phyloP scores from a whole-genome alignment of 2,329 filamentous ascomycete species.

The Dryadomyces quercus-mongolicae region DNA sequence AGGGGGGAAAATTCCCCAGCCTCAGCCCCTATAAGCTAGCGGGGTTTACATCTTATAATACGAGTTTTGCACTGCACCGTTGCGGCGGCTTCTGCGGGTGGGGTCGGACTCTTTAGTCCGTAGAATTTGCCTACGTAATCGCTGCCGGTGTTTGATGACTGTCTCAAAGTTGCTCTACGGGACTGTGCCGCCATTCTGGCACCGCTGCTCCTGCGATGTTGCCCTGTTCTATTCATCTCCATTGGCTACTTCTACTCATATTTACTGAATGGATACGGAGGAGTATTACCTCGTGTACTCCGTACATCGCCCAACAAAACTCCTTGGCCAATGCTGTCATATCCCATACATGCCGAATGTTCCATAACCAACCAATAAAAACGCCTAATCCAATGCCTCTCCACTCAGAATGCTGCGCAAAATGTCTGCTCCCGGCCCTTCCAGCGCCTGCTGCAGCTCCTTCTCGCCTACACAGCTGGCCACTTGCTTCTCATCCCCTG shows the following conservation, averaged over 20 bases:
- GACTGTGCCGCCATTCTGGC: too few relatives aligned
- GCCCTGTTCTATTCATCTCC: too few relatives aligned
- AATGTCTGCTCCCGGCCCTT: constrained; percentile 48
- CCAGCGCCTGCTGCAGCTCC: constrained; percentile 62
- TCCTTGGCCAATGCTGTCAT: not conserved
- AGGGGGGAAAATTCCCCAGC: not conserved
- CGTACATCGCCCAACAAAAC: not conserved
- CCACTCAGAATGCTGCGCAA: constrained; percentile 50
- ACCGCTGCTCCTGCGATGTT: too few relatives aligned
- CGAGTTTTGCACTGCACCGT: too few relatives aligned
- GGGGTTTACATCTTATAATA: not conserved
- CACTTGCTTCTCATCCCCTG: constrained; percentile 63
- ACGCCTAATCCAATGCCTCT: constrained; percentile 39
- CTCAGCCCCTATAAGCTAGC: not conserved
- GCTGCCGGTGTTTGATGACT: too few relatives aligned
- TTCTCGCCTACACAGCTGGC: constrained; percentile 70
- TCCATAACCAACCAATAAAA: not conserved
- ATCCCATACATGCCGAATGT: not conserved
- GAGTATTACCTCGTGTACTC: too few relatives aligned
- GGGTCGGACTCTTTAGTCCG: too few relatives aligned
- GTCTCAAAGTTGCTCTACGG: too few relatives aligned
- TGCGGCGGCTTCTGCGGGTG: too few relatives aligned
- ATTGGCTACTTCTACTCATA: too few relatives aligned
- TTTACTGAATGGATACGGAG: too few relatives aligned
- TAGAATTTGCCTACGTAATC: too few relatives aligned